Percentiles rank a stretch among this genome's conserved stretches.
phyloP scores from a whole-genome alignment of 768 basidiomycete genomes.

The Cystofilobasidium capitatum region DNA sequence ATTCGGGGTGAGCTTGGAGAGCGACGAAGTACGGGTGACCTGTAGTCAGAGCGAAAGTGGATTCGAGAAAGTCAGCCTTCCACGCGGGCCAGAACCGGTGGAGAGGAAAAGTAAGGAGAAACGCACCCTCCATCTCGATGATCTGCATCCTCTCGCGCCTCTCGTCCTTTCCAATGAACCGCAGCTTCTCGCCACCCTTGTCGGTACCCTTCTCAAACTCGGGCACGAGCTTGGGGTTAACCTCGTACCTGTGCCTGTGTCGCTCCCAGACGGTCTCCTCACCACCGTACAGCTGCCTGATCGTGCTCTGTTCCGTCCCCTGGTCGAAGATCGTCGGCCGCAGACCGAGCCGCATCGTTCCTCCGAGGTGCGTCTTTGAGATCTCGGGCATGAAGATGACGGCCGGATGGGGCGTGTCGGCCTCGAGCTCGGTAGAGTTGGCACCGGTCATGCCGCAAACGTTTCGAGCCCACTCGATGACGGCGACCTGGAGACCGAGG shows the following conservation, averaged over 20 bases:
- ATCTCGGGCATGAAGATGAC: conserved; percentile 99
- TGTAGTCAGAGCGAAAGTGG: conserved; percentile 34
- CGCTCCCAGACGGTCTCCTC: conserved; percentile 82
- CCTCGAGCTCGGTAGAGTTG: conserved; percentile 70
- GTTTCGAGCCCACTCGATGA: conserved; percentile 85
- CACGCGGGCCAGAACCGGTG: neutral
- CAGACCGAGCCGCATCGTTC: conserved; percentile 98
- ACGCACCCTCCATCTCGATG: conserved; percentile 65
- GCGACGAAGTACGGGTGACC: conserved; percentile 92
- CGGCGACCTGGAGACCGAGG: conserved; percentile 93
- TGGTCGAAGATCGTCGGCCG: conserved; percentile 85
- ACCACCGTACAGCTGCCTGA: conserved; percentile 73
- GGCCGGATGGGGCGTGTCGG: conserved; percentile 54
- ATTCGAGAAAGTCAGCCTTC: too few relatives aligned
- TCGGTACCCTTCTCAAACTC: conserved; percentile 44
- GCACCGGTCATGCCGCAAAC: conserved; percentile 70
- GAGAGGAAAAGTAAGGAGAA: neutral
- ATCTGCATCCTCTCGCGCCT: conserved; percentile 96
- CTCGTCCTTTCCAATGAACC: conserved; percentile 82
- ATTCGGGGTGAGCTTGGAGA: conserved; percentile 94
- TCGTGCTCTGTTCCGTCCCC: conserved; percentile 54
- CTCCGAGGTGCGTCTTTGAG: conserved; percentile 94
- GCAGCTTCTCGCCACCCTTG: conserved; percentile 53
- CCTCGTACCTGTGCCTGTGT: conserved; percentile 91
- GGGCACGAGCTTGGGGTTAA: conserved; percentile 79